Conservation (phyloP, 306 rosid genomes). For the Sechiopsis laciniata region DNA sequence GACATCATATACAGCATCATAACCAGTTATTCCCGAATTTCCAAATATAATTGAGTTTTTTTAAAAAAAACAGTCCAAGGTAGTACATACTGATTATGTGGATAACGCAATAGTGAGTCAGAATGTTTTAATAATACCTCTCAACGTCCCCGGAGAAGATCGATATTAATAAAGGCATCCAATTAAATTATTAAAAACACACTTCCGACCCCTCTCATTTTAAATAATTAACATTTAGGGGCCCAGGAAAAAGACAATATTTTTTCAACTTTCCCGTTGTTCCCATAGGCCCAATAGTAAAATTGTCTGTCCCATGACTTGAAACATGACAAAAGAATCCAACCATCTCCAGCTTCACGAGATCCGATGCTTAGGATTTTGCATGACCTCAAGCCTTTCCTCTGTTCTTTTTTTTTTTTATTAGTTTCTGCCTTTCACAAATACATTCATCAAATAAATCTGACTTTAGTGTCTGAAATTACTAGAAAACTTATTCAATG, state of each 20-base stretch:
- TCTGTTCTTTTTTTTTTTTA: constrained; percentile 12
- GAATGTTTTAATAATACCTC: constrained; percentile 9
- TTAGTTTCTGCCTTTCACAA: neutral
- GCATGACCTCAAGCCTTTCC: neutral
- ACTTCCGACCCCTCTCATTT: constrained; percentile 5
- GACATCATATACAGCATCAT: too few relatives aligned
- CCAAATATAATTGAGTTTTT: too few relatives aligned
- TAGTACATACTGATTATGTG: neutral
- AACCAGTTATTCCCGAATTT: too few relatives aligned
- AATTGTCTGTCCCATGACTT: constrained; percentile 16
- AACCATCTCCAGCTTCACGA: neutral
- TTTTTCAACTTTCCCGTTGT: neutral
- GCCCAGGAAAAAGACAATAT: constrained; percentile 2
- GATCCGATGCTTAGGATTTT: constrained; percentile 6
- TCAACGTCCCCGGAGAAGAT: constrained; percentile 6
- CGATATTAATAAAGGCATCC: neutral
- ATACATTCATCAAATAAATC: neutral
- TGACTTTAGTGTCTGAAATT: neutral
- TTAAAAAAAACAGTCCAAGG: too few relatives aligned
- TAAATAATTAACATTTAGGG: constrained; percentile 15
- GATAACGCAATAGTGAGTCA: neutral
- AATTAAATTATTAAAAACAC: constrained; percentile 10
- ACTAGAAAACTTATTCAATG: neutral
- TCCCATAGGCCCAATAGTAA: neutral
- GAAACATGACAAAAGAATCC: neutral